Evolutionary conservation across 306 rosid species (phyloP).

Genomic region (Cucumis hystrix): DNA sequence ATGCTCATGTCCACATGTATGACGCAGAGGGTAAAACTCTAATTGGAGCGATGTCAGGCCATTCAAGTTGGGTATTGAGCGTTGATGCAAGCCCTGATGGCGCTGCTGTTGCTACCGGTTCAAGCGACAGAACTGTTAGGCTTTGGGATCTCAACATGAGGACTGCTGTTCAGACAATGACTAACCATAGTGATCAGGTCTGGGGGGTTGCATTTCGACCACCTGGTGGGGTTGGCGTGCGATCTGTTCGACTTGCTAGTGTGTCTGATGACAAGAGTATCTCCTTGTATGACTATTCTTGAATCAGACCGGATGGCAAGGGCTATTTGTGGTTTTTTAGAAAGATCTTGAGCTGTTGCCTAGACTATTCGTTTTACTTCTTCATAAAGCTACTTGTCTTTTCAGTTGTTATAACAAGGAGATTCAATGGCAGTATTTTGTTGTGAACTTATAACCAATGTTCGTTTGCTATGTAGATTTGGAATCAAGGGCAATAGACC

Average conservation of each 20-base stretch:
- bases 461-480: background rate
- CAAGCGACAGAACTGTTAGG: constrained; percentile 88
- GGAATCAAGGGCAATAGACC: background rate
- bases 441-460: background rate
- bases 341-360: background rate
- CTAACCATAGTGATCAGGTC: constrained; percentile 88
- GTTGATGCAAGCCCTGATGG: constrained; percentile 93
- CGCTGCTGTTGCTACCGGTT: constrained; percentile 78
- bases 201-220: constrained; percentile 97
- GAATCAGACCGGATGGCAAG: constrained; percentile 9
- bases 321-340: background rate
- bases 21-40: constrained; percentile 81
- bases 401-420: background rate
- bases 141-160: constrained; percentile 89
- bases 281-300: constrained; percentile 75
- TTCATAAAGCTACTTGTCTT: background rate
- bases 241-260: constrained; percentile 74
- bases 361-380: background rate
- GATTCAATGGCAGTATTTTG: background rate
- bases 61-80: constrained; percentile 77
- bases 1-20: constrained; percentile 81
- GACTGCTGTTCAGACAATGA: constrained; percentile 91
- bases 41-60: constrained; percentile 85
- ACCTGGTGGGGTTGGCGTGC: constrained; percentile 43
- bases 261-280: constrained; percentile 96